Conservation (phyloP, 2,329 filamentous ascomycete genomes). For the Amauroascus verrucosus region DNA sequence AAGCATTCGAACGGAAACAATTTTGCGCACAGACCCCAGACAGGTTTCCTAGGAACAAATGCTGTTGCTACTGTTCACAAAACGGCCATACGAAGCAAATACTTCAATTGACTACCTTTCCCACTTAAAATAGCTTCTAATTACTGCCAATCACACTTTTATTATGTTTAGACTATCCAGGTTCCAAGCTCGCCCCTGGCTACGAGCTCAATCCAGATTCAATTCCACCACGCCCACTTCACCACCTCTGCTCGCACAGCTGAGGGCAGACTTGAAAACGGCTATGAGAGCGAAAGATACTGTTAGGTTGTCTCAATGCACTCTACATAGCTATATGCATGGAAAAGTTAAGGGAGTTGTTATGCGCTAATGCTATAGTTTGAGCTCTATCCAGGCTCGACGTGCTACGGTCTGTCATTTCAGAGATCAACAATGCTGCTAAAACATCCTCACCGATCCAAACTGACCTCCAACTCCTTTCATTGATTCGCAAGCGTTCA, state of each 20-base stretch:
- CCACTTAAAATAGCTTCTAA: not conserved
- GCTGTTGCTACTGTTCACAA: not conserved
- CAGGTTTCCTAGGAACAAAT: not conserved
- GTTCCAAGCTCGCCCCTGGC: slow-evolving; percentile 20
- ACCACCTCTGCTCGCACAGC: slow-evolving; percentile 37
- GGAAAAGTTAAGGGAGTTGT: slow-evolving; percentile 1
- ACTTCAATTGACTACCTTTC: not conserved
- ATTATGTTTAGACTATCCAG: slow-evolving; percentile 29
- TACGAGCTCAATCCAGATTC: slow-evolving; percentile 26
- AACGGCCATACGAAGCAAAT: not conserved
- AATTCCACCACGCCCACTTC: slow-evolving; percentile 30
- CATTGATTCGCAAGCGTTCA: slow-evolving; percentile 38
- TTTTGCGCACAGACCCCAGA: slow-evolving; percentile 28
- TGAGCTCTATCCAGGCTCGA: slow-evolving; percentile 30
- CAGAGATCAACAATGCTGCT: slow-evolving; percentile 41
- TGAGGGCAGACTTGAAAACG: slow-evolving; percentile 39
- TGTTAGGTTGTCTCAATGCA: slow-evolving; percentile 27
- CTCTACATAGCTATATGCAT: slow-evolving; percentile 1
- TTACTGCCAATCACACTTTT: not conserved
- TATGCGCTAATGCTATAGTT: not conserved
- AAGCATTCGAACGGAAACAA: slow-evolving; percentile 22
- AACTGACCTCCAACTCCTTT: slow-evolving; percentile 39
- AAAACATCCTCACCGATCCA: slow-evolving; percentile 38
- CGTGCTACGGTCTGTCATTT: slow-evolving; percentile 40
- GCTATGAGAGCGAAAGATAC: slow-evolving; percentile 43